Evolutionary conservation across 495 filamentous ascomycete species (phyloP), one percentile per base, ranked within the genome.

Genomic region (Clavariopsis aquatica): DNA sequence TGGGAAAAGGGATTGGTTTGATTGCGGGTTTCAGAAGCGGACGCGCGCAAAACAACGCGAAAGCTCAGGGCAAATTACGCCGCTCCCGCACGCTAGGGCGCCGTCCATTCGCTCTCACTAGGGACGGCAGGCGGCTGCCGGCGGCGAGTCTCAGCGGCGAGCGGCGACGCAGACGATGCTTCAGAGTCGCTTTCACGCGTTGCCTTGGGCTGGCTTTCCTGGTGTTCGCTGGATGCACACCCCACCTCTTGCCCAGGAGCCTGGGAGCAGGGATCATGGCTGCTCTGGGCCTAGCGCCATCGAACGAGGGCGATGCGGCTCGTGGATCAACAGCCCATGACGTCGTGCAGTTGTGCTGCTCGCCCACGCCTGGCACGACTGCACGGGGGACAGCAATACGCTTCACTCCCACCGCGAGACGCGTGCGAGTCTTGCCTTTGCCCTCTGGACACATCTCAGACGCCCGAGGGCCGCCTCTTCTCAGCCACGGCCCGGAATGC

Each of bases 401-500:
- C n/a, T n/a, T n/a, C n/a, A n/a, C n/a, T n/a, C n/a, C n/a, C n/a
- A n/a, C n/a, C n/a, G n/a, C n/a, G n/a, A n/a, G n/a, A n/a, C n/a
- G n/a, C n/a, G n/a, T n/a, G n/a, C n/a, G n/a, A n/a, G n/a, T n/a
- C 31, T 34, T 34, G 31, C 31, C 26, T 10, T 13, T 41, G n/a
- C 15, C 52, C 4, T 55, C 26, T 28, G n/a, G 15, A 6, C 23
- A 36, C 10, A 15, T 36, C 27, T 41, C 31, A 43, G 38, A 43
- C 6, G 13, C 6, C 8, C 6, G 9, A 43, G n/a, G 49, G 43
- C 28, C 38, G 55, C 20, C 52, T 64, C 31, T 27, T 67, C 53
- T 62, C 64, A 9, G 29, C 12, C 52, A 62, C 64, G 24, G 49
- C 53, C 59, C n/a, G 64, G 45, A 51, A 70, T 70, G 68, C 53